phyloP scores from a whole-genome alignment of 352 stramenopile genomes.

The Phytophthora chlamydospora region DNA sequence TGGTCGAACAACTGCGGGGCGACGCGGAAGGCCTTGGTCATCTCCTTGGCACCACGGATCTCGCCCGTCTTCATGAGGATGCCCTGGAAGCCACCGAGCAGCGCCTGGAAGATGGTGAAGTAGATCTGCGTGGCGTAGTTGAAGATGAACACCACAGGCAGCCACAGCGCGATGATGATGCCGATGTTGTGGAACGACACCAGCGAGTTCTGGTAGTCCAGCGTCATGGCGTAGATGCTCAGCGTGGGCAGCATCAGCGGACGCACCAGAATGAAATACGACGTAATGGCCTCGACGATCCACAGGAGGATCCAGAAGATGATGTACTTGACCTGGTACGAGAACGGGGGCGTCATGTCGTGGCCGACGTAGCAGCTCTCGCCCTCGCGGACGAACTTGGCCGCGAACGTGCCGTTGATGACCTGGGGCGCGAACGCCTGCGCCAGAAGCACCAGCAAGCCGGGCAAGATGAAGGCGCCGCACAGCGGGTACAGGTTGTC shows the following conservation, averaged over 20 bases:
- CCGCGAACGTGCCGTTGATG: conserved; percentile 58
- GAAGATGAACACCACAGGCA: conserved; percentile 75
- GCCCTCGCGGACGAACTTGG: conserved; percentile 78
- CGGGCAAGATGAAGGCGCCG: conserved; percentile 55
- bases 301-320: conserved; percentile 69
- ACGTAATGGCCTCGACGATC: conserved; percentile 56
- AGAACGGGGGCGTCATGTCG: conserved; percentile 65
- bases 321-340: conserved; percentile 71
- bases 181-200: conserved; percentile 81
- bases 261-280: conserved; percentile 72
- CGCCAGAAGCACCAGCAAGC: conserved; percentile 52
- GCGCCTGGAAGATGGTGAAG: conserved; percentile 78
- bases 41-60: conserved; percentile 69
- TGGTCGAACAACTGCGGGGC: conserved; percentile 81
- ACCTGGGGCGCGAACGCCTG: conserved; percentile 61
- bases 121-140: conserved; percentile 87
- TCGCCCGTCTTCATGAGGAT: conserved; percentile 81
- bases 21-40: conserved; percentile 79
- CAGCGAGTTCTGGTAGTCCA: conserved; percentile 71
- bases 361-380: conserved; percentile 75
- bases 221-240: conserved; percentile 73
- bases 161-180: conserved; percentile 68
- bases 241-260: conserved; percentile 71
- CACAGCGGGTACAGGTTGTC: conserved; percentile 50
- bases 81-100: conserved; percentile 67